A percentile compares a stretch with the other conserved stretches of the same genome.
phyloP scores from a whole-genome alignment of 495 filamentous ascomycete genomes.

The Usnea hakonensis region DNA sequence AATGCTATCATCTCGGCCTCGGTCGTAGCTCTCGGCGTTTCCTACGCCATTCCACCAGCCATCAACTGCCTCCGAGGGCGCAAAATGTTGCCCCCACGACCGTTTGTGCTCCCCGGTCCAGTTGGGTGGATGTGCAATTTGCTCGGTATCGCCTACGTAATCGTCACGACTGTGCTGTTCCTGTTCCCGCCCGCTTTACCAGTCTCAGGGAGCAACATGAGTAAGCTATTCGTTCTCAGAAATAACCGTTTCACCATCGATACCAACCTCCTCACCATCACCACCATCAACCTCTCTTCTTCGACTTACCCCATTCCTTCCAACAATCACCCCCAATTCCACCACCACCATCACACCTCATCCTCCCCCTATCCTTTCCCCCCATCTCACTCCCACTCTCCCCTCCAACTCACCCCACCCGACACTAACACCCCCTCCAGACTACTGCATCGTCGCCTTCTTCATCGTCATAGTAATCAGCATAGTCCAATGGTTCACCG shows the following conservation, averaged over 20 bases:
- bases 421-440: slow-evolving; percentile 24
- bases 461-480: slow-evolving; percentile 60
- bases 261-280: no score
- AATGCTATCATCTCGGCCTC: slow-evolving; percentile 63
- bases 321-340: not conserved
- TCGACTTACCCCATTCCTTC: not conserved
- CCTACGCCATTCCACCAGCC: slow-evolving; percentile 64
- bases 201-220: slow-evolving; percentile 65
- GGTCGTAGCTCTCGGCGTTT: slow-evolving; percentile 62
- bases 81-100: slow-evolving; percentile 52
- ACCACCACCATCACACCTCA: no score
- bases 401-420: not conserved
- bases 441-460: slow-evolving; percentile 66
- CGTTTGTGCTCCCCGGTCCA: slow-evolving; percentile 51
- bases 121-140: slow-evolving; percentile 48
- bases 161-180: slow-evolving; percentile 66
- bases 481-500: slow-evolving; percentile 60
- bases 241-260: no score
- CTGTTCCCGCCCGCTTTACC: slow-evolving; percentile 65
- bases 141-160: slow-evolving; percentile 56
- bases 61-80: slow-evolving; percentile 61
- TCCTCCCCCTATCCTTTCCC: no score
- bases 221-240: slow-evolving; percentile 30
- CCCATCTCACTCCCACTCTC: not conserved
- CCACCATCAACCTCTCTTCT: no score